Conservation (phyloP, 2,329 filamentous ascomycete genomes). For the Aspergillaceae sp. region DNA sequence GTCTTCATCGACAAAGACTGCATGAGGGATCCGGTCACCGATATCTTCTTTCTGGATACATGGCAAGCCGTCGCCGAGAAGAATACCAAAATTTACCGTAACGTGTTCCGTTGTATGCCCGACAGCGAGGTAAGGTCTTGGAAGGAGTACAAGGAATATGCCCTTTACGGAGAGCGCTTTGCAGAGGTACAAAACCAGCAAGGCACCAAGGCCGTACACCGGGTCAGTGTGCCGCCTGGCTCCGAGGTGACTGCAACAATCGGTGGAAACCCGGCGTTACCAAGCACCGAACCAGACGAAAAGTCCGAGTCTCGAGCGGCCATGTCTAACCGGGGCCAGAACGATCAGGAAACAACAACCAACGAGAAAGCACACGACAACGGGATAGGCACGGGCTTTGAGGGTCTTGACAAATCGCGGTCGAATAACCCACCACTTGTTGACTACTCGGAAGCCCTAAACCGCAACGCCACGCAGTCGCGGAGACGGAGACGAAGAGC, state of each 20-base stretch:
- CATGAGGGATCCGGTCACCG: conserved; percentile 81
- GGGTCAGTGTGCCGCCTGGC: conserved; percentile 33
- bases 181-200: conserved; percentile 54
- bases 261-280: neutral
- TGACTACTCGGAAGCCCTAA: conserved; percentile 34
- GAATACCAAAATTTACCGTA: conserved; percentile 88
- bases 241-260: conserved; percentile 18
- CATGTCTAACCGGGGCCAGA: conserved; percentile 19
- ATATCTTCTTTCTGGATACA: conserved; percentile 74
- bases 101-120: conserved; percentile 93
- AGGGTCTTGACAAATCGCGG: conserved; percentile 26
- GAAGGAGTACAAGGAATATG: conserved; percentile 83
- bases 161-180: conserved; percentile 69
- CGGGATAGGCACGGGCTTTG: conserved; percentile 9
- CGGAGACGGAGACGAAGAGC: conserved; percentile 35
- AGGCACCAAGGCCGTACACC: conserved; percentile 38
- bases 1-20: conserved; percentile 78
- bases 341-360: conserved; percentile 24
- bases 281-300: conserved; percentile 12
- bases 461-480: conserved; percentile 29
- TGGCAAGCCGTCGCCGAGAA: conserved; percentile 86
- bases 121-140: conserved; percentile 90
- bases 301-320: conserved; percentile 22
- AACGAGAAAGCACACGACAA: conserved; percentile 39
- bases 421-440: conserved; percentile 21